These are phyloP conservation scores for Pezizomycotina sp. DNA, from an alignment of 2,329 filamentous ascomycete species.

Conservation along the genomic window DNA sequence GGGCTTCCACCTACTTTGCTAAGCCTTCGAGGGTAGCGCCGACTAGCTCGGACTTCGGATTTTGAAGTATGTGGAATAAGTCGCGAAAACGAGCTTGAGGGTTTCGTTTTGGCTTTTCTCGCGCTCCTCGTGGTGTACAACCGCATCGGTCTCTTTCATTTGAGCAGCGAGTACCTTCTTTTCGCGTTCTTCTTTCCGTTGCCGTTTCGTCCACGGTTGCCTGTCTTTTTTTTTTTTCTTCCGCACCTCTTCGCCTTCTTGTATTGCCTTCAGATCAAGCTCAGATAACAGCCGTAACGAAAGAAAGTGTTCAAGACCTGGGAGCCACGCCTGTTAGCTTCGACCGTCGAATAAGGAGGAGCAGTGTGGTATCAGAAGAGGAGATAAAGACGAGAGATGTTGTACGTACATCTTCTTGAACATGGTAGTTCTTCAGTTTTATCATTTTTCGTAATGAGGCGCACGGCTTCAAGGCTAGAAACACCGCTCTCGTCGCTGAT, in stretches of 20 bases:
- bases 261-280: conserved; percentile 69
- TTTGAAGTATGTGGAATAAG: conserved; percentile 91
- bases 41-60: conserved; percentile 67
- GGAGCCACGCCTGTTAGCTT: too few relatives aligned
- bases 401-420: conserved; percentile 52
- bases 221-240: conserved; percentile 33
- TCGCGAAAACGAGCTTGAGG: conserved; percentile 84
- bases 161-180: conserved; percentile 80
- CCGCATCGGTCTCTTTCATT: conserved; percentile 78
- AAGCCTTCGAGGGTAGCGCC: conserved; percentile 91
- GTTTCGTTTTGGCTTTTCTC: conserved; percentile 92
- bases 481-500: conserved; percentile 76
- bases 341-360: too few relatives aligned
- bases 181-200: conserved; percentile 69
- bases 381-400: background rate
- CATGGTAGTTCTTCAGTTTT: conserved; percentile 64
- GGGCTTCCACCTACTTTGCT: conserved; percentile 33
- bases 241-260: conserved; percentile 37
- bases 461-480: conserved; percentile 71
- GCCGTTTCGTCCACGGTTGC: conserved; percentile 50
- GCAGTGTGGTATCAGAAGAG: background rate
- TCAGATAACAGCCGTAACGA: conserved; percentile 77
- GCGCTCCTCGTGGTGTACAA: conserved; percentile 78
- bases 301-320: conserved; percentile 69
- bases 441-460: conserved; percentile 86